Conservation (phyloP, 768 basidiomycete species). For the Melanogaster broomeanus region DNA sequence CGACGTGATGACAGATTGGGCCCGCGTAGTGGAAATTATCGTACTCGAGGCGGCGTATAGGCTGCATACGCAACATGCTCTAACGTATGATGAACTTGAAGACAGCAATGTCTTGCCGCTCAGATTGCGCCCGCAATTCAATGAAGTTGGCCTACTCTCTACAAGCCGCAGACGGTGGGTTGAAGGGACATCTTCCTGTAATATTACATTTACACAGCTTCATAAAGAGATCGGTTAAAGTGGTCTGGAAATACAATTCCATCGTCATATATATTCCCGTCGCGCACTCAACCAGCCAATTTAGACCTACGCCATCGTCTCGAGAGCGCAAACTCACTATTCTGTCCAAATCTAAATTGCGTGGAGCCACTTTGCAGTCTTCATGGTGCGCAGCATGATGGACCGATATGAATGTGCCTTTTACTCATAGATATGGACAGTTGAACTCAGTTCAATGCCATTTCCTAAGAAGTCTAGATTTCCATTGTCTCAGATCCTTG, state of each 20-base stretch:
- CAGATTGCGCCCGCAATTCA: constrained; percentile 29
- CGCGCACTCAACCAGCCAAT: constrained; percentile 5
- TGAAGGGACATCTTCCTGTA: constrained; percentile 22
- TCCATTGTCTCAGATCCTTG: neutral
- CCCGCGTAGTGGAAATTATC: constrained; percentile 48
- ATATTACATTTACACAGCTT: constrained; percentile 4
- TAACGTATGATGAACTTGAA: constrained; percentile 51
- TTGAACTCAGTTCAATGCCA: constrained; percentile 22
- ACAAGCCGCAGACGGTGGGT: constrained; percentile 22
- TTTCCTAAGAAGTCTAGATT: neutral
- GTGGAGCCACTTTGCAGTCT: constrained; percentile 48
- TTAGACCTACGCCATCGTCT: constrained; percentile 30
- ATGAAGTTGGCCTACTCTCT: constrained; percentile 30
- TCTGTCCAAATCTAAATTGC: constrained; percentile 57
- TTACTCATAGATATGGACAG: constrained; percentile 16
- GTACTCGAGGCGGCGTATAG: constrained; percentile 47
- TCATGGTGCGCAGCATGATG: constrained; percentile 41
- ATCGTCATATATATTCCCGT: constrained; percentile 12
- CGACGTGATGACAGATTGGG: constrained; percentile 22
- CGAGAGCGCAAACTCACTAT: constrained; percentile 38
- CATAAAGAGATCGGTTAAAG: constrained; percentile 32
- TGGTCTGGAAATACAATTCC: constrained; percentile 30
- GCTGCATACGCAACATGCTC: constrained; percentile 37
- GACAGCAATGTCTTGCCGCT: constrained; percentile 47
- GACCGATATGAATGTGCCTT: constrained; percentile 9